Evolutionary conservation across 306 rosid genomes (phyloP), one percentile per base, ranked within the genome.

Genomic region (Erythrophleum fordii): DNA sequence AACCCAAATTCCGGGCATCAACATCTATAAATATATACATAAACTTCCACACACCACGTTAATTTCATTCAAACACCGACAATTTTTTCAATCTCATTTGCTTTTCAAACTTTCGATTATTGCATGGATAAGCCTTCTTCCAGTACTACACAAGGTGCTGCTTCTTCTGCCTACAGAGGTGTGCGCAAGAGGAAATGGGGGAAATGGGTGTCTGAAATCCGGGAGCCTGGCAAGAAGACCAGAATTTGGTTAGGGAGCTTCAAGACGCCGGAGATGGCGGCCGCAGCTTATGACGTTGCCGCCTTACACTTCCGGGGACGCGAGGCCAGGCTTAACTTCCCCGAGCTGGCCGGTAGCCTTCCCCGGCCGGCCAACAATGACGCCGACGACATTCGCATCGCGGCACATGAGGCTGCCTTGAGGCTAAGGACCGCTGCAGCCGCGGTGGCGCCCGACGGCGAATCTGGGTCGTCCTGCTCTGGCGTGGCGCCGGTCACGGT

Each of bases 141-240:
- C 58, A 42, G 37, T 7, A 81, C 74, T 7, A 81, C 74, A 44
- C 23, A 5, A 3, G 88, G 93, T 6, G 77, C 88, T 14, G 89
- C 97, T 1, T 51, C 87, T 28, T 92, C 98, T 2, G 68, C 68
- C 65, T 94, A 94, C 52, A 86, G 94, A 70, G 98, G 98, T 14
- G 98, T 94, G 0, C 89, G 98, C 16, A 94, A 92, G 93, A 65
- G 98, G 0, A 94, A 94, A 90, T 95, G 99, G 99, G 99, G 99
- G 0, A 95, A 95, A 75, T 95, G 97, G 97, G 97, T 95, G 0
- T 95, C 99, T 3, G 99, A 95, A 86, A 92, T 95, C 61, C 91
- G 99, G 0, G 95, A 95, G 48, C 99, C 99, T 0, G 97, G 97
- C 0, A 95, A 85, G 52, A 95, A 95, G 53, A 89, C 93, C 26